These are phyloP conservation scores for Phyllosticta capitalensis DNA, from an alignment of 2,329 filamentous ascomycete species.

Conservation along the genomic window DNA sequence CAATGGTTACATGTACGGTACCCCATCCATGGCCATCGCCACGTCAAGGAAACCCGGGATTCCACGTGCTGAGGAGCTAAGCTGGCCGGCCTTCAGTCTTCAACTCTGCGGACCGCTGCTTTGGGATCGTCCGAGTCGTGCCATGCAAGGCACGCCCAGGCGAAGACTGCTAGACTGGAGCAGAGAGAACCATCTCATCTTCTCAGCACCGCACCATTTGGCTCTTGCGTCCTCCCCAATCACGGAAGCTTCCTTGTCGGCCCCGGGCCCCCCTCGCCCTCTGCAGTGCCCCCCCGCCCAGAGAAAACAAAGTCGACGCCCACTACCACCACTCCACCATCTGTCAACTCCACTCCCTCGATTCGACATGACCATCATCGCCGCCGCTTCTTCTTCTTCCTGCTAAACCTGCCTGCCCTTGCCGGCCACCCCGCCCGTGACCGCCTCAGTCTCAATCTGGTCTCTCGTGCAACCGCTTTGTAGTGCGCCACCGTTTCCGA, in stretches of 20 bases:
- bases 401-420: not conserved
- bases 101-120: not conserved
- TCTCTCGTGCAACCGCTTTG: slow-evolving; percentile 8
- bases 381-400: not conserved
- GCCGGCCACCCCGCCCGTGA: slow-evolving; percentile 9
- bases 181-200: no score
- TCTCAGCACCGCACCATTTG: no score
- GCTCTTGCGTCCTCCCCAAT: not conserved
- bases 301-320: not conserved
- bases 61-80: not conserved
- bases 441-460: slow-evolving; percentile 6
- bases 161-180: no score
- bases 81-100: not conserved
- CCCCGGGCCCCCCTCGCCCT: no score
- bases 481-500: slow-evolving; percentile 10
- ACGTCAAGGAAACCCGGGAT: not conserved
- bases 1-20: no score
- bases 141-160: not conserved
- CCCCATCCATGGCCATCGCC: no score
- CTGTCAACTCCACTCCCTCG: not conserved
- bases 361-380: not conserved
- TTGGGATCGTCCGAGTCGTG: not conserved
- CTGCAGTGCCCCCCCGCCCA: not conserved
- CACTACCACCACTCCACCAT: not conserved
- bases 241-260: not conserved